These are phyloP conservation scores for Themeda triandra DNA, from an alignment of 176 grass and related monocot species.

Conservation along the genomic window DNA sequence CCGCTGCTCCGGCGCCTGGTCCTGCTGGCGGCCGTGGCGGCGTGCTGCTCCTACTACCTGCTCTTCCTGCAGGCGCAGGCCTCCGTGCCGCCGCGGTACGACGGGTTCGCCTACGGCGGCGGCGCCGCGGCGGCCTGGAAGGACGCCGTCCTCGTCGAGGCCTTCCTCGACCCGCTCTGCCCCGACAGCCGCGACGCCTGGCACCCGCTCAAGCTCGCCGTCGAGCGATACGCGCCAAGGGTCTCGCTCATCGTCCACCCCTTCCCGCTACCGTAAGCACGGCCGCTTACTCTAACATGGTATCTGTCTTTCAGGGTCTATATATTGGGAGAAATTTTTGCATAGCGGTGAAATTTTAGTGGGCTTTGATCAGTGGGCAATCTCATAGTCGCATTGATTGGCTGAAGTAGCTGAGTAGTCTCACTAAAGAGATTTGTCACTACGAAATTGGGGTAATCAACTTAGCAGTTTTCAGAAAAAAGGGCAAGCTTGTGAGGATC, in stretches of 20 bases:
- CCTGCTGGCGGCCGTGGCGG: constrained; percentile 9
- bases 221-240: constrained; percentile 52
- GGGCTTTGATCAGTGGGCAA: neutral
- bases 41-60: constrained; percentile 37
- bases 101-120: constrained; percentile 66
- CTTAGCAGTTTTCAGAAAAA: neutral
- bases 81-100: constrained; percentile 57
- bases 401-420: neutral
- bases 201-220: constrained; percentile 54
- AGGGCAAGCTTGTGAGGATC: neutral
- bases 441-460: neutral
- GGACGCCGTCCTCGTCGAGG: constrained; percentile 76
- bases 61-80: constrained; percentile 47
- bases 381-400: neutral
- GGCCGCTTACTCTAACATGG: neutral
- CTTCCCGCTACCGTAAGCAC: constrained; percentile 86
- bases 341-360: neutral
- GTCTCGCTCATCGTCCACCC: constrained; percentile 87
- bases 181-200: constrained; percentile 81
- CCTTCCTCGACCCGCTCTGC: constrained; percentile 92
- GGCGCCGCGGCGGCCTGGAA: constrained; percentile 36
- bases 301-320: neutral
- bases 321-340: neutral
- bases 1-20: constrained; percentile 39
- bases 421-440: neutral